A percentile compares a stretch with the other conserved stretches of the same genome.
Conservation (phyloP, 345 rosid species). For the Melaleuca alternifolia region DNA sequence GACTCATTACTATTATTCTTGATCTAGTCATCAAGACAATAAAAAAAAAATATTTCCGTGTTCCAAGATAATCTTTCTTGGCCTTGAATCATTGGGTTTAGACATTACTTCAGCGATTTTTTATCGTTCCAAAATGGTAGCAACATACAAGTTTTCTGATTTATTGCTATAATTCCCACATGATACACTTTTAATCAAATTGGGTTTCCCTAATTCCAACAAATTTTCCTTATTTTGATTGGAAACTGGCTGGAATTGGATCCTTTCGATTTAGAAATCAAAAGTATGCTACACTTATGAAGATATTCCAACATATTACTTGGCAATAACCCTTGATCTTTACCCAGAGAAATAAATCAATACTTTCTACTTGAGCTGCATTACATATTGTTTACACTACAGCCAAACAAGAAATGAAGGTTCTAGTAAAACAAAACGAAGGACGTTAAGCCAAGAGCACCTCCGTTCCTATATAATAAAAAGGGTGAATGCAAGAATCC, state of each 20-base stretch:
- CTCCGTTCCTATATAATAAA: background rate
- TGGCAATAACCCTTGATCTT: background rate
- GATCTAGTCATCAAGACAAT: background rate
- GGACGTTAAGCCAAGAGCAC: background rate
- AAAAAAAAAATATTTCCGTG: background rate
- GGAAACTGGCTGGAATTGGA: background rate
- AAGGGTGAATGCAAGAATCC: background rate
- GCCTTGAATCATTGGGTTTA: background rate
- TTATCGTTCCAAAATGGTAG: background rate
- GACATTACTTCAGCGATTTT: background rate
- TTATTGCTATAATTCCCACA: background rate
- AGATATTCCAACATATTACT: background rate
- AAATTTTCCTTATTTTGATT: background rate
- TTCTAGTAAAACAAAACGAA: background rate
- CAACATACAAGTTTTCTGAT: background rate
- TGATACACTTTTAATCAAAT: background rate
- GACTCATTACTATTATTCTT: background rate
- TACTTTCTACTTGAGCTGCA: background rate
- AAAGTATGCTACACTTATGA: background rate
- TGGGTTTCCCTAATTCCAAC: background rate
- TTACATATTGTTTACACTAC: background rate
- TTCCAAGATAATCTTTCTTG: background rate
- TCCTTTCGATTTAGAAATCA: background rate
- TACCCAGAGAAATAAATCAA: background rate
- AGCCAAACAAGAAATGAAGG: background rate